A percentile compares a stretch with the other conserved stretches of the same genome.
Evolutionary conservation across 1,284 basidiomycete genomes (phyloP).

Genomic region (Apiotrichum sp.): DNA sequence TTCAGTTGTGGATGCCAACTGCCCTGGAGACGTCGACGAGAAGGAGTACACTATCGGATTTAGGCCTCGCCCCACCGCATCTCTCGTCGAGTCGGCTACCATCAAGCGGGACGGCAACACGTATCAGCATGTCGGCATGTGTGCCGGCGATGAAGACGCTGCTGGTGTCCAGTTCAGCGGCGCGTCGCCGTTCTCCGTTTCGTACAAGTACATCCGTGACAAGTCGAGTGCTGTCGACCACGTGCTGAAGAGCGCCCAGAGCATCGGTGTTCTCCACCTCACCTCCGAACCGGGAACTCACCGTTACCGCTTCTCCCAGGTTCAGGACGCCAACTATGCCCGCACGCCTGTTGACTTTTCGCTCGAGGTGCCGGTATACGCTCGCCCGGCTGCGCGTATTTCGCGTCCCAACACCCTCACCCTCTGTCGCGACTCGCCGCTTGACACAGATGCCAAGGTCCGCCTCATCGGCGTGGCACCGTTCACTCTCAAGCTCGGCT

Average conservation of each 20-base stretch:
- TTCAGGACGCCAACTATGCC: slow-evolving; percentile 77
- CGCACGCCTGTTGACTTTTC: slow-evolving; percentile 48
- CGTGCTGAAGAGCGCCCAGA: slow-evolving; percentile 78
- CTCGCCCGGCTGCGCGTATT: slow-evolving; percentile 71
- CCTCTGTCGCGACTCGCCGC: slow-evolving; percentile 61
- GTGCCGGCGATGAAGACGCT: slow-evolving; percentile 70
- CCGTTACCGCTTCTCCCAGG: slow-evolving; percentile 79
- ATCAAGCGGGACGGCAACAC: slow-evolving; percentile 58
- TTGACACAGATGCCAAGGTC: slow-evolving; percentile 57
- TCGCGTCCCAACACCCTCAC: slow-evolving; percentile 59
- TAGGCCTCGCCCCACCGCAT: slow-evolving; percentile 43
- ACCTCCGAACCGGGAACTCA: slow-evolving; percentile 73
- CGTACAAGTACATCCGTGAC: slow-evolving; percentile 44
- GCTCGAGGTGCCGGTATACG: slow-evolving; percentile 77
- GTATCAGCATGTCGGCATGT: slow-evolving; percentile 63
- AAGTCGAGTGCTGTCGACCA: slow-evolving; percentile 55
- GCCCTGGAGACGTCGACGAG: slow-evolving; percentile 64
- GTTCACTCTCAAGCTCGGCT: slow-evolving; percentile 68
- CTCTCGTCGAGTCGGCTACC: slow-evolving; percentile 32
- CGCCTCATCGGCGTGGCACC: slow-evolving; percentile 76
- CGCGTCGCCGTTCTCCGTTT: slow-evolving; percentile 76
- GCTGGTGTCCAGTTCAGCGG: slow-evolving; percentile 74
- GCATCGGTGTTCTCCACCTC: slow-evolving; percentile 73
- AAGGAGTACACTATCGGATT: slow-evolving; percentile 54
- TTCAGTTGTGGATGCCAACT: slow-evolving; percentile 74